phyloP scores from a whole-genome alignment of 352 stramenopile genomes.

The Pythium dissotocum region DNA sequence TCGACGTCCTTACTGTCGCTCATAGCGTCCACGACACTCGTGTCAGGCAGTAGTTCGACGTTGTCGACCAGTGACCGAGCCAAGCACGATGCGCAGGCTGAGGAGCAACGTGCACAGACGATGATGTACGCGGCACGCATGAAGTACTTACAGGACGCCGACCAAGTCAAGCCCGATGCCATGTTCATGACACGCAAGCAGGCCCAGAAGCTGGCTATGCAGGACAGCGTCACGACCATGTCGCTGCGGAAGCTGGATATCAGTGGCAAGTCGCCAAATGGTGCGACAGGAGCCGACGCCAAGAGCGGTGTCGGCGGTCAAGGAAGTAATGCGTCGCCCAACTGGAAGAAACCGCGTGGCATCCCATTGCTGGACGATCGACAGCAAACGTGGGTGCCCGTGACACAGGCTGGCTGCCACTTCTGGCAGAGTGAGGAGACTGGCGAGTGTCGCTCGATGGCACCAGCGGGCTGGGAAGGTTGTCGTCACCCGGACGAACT shows the following conservation, averaged over 20 bases:
- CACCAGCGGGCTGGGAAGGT: slow-evolving; percentile 22
- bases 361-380: slow-evolving; percentile 27
- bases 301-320: slow-evolving; percentile 1
- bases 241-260: slow-evolving; percentile 53
- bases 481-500: slow-evolving; percentile 14
- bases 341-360: slow-evolving; percentile 43
- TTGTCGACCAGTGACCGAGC: slow-evolving; percentile 2
- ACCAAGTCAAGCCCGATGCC: slow-evolving; percentile 49
- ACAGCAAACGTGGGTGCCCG: slow-evolving; percentile 51
- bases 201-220: slow-evolving; percentile 62
- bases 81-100: slow-evolving; percentile 20
- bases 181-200: slow-evolving; percentile 82
- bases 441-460: slow-evolving; percentile 44
- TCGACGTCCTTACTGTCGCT: slow-evolving; percentile 36
- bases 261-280: slow-evolving; percentile 7
- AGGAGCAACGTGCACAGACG: slow-evolving; percentile 56
- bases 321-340: slow-evolving; percentile 1
- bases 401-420: slow-evolving; percentile 73
- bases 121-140: slow-evolving; percentile 84
- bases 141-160: slow-evolving; percentile 64
- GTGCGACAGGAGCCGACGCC: slow-evolving; percentile 2
- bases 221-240: slow-evolving; percentile 39
- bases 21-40: slow-evolving; percentile 34
- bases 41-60: slow-evolving; percentile 22
- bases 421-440: slow-evolving; percentile 80